Base-by-base conservation (phyloP, 164 flowering plant species). In the Tinospora cordifolia region DNA sequence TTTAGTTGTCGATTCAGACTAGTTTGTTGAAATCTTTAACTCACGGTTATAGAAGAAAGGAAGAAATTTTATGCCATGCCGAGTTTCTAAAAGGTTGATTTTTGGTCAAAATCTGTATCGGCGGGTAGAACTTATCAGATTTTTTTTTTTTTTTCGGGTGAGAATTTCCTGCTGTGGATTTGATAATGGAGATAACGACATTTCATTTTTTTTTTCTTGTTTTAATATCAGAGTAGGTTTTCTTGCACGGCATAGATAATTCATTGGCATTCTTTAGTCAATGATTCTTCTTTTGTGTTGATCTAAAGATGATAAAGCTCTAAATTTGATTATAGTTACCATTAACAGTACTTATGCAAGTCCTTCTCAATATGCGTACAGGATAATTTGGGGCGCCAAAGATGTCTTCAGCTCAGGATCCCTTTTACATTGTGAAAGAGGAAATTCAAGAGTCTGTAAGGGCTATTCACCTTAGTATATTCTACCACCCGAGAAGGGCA, bases 331-430 rank as follows among this genome's bases (percentile, higher is more conserved):
- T 51, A n/a, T 51, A 51, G 6, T 63, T 63, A 63, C 30, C 17
- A 1, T 34, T 21, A 41, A 41, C 46, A 41, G 46, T 41, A 41
- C 8, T 41, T 51, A 51, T 11, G 59, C 59, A 54, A 51, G n/a
- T 24, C 6, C 25, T 71, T 62, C 34, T 63, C 21, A 14, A 5
- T 51, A 14, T 19, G 34, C 34, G 22, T 51, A 30, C 63, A 72
- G 79, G 67, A 63, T 41, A 71, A 68, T 63, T 70, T 59, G 60
- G 15, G 47, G 69, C 5, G 27, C 14, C 44, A 54, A 71, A 34
- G 41, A 93, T 90, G 98, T 88, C 95, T 71, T 89, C 92, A 36
- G 95, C 95, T 65, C 95, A 93, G 75, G 98, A 93, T 79, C 98
- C 98, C 10, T 93, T 90, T 67, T 93, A 93, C 76, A 90, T 91